Conservation (phyloP, 2,329 filamentous ascomycete species). For the Sporothrix curviconia region DNA sequence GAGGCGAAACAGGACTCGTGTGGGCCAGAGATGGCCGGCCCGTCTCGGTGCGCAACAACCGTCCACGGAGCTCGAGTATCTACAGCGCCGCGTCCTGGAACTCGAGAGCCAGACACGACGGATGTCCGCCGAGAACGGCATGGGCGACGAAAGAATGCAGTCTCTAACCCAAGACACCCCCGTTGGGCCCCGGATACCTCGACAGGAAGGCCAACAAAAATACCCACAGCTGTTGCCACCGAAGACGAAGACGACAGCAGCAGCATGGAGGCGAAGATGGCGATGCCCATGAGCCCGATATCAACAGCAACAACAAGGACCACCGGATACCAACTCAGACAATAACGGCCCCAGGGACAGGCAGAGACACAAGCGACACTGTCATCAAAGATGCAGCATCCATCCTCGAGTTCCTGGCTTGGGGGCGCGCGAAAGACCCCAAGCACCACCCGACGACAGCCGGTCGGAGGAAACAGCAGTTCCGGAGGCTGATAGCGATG, state of each 20-base stretch:
- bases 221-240: background rate
- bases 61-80: background rate
- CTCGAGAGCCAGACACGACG: background rate
- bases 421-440: conserved; percentile 39
- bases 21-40: background rate
- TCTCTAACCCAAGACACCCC: background rate
- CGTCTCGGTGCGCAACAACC: background rate
- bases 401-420: conserved; percentile 42
- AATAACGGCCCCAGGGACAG: background rate
- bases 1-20: conserved; percentile 18
- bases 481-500: too few relatives aligned
- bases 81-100: background rate
- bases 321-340: background rate
- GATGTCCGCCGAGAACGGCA: background rate
- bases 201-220: background rate
- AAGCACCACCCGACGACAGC: conserved; percentile 13
- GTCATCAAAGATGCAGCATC: conserved; percentile 36
- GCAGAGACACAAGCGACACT: conserved; percentile 20
- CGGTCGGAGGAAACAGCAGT: background rate
- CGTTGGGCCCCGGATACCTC: too few relatives aligned
- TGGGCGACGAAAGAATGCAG: background rate
- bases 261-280: background rate
- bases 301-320: background rate
- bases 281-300: background rate
- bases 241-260: background rate